These are phyloP conservation scores for Iris macrosiphon DNA, from an alignment of 106 monocot genomes.

Conservation along the genomic window DNA sequence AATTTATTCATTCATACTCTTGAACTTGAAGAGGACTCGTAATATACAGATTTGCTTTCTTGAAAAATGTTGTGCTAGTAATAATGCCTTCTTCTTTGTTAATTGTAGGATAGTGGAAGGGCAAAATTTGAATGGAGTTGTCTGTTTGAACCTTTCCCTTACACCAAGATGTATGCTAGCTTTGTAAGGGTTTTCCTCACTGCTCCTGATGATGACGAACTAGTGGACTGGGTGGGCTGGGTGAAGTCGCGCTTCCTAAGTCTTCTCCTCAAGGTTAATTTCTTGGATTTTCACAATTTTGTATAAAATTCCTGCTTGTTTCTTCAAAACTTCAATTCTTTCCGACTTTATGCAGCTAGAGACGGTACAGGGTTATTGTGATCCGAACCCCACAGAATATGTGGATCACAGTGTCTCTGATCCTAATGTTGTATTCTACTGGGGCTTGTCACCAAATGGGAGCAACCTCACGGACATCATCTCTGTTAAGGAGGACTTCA, in stretches of 20 bases:
- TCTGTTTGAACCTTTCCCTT: conserved; percentile 28
- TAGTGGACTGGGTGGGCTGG: conserved; percentile 31
- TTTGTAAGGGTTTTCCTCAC: conserved; percentile 21
- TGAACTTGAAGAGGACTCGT: no score
- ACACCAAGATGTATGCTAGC: conserved; percentile 3
- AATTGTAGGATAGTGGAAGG: conserved; percentile 22
- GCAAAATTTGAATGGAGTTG: conserved; percentile 16
- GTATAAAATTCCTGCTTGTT: background rate
- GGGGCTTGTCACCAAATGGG: conserved; percentile 27
- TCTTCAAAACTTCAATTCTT: background rate
- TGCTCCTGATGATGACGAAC: conserved; percentile 22
- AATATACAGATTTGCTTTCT: no score
- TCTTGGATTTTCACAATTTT: background rate
- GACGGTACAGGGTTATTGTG: conserved; percentile 22
- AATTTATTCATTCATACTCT: no score
- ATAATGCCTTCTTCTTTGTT: no score
- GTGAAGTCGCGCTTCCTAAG: conserved; percentile 26
- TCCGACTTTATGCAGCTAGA: conserved; percentile 29
- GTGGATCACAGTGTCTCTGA: conserved; percentile 28
- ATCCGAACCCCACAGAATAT: conserved; percentile 47
- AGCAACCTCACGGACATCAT: background rate
- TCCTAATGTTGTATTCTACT: conserved; percentile 39
- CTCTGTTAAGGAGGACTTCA: conserved; percentile 29
- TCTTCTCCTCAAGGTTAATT: conserved; percentile 19
- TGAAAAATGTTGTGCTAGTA: no score